Evolutionary conservation across 305 asterid genomes (phyloP), one percentile per base, ranked within the genome.

Genomic region (Fraxinus albicans): DNA sequence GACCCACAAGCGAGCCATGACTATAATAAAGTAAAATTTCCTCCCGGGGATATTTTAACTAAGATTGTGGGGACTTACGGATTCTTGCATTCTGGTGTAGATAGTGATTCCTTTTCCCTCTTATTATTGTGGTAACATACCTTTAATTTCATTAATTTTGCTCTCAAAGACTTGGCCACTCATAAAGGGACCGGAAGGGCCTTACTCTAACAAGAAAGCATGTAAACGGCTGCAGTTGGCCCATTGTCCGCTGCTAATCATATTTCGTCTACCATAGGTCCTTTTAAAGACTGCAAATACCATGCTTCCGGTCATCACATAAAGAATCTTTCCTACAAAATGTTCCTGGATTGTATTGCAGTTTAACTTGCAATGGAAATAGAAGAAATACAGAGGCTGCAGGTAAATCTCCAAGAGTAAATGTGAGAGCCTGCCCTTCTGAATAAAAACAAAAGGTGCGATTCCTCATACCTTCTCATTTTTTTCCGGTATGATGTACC

Each of bases 391-490:
- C 34, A 3, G n/a, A 25, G 35, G 35, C 73, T 65, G 73, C 73
- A 25, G 73, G n/a, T 65, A 65, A 65, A 65, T 25, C 47, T 31
- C 53, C 25, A 23, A 29, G 60, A 65, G 47, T 36, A 25, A 13
- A 34, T 33, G 36, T 2, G 36, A n/a, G 35, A 50, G 55, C 36
- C 25, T 50, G 58, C 82, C 73, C 38, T 36, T 72, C 70, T 17
- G 19, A 73, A 78, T 21, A 25, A 44, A 67, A 75, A 60, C 47
- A 38, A 35, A 83, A 44, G 77, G 55, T 47, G 81, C 23, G 33
- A 55, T 63, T 38, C 40, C 65, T 42, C 67, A 10, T 73, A 40
- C 75, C 25, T 77, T 79, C 77, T 70, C 58, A 81, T 55, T 73
- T 84, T 80, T 73, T 84, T 36, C 65, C 19, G 1, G 40, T 55